A percentile compares a stretch with the other conserved stretches of the same genome.
Evolutionary conservation across 225 moss, liverwort and hornwort species (phyloP).

Genomic region (Takakia lepidozioides): DNA sequence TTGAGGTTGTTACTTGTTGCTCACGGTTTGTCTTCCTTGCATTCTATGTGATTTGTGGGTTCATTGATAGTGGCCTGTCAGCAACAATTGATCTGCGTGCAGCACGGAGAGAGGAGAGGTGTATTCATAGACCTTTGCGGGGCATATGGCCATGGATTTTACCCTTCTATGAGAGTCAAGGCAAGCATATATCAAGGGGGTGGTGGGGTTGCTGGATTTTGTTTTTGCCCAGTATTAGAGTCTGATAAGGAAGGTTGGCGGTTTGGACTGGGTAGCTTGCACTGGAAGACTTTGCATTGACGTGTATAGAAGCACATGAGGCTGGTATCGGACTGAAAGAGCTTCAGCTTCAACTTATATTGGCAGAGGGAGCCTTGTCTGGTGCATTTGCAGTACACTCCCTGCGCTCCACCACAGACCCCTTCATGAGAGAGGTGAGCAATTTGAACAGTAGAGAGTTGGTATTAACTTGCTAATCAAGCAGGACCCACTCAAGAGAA

Average conservation of each 20-base stretch:
- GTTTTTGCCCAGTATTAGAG: not conserved
- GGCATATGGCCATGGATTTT: too few relatives aligned
- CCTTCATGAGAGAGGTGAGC: constrained; percentile 71
- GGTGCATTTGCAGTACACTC: constrained; percentile 75
- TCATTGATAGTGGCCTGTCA: too few relatives aligned
- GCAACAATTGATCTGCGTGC: too few relatives aligned
- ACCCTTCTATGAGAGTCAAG: too few relatives aligned
- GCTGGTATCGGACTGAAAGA: constrained; percentile 79
- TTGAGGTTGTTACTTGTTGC: too few relatives aligned
- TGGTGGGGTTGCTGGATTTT: too few relatives aligned
- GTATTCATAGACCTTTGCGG: too few relatives aligned
- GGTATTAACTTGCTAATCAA: not conserved
- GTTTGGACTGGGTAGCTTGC: constrained; percentile 51
- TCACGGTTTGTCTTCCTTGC: too few relatives aligned
- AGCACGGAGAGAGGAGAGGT: too few relatives aligned
- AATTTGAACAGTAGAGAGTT: constrained; percentile 4
- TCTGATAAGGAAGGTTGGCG: constrained; percentile 1
- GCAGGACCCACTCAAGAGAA: not conserved
- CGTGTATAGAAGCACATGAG: constrained; percentile 75
- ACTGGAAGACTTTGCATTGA: constrained; percentile 63
- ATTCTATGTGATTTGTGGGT: too few relatives aligned
- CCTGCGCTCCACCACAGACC: constrained; percentile 63
- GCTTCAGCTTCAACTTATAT: constrained; percentile 83
- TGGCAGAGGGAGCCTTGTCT: constrained; percentile 75
- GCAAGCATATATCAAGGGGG: too few relatives aligned